These are phyloP conservation scores for Begonia peltatifolia DNA, from an alignment of 306 rosid genomes.

Conservation along the genomic window DNA sequence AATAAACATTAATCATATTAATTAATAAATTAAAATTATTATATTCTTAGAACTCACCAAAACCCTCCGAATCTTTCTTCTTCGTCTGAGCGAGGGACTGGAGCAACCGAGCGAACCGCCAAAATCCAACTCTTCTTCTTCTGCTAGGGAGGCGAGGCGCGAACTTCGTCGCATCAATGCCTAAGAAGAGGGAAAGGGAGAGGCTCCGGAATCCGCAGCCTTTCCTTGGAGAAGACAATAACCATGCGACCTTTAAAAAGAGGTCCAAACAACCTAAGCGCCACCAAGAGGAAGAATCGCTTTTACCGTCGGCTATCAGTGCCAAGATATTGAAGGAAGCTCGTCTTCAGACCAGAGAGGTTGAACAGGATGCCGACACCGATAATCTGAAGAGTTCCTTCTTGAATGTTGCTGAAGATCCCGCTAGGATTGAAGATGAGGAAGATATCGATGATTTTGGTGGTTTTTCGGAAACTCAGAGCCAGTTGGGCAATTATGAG, in stretches of 20 bases:
- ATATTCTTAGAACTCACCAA: no score
- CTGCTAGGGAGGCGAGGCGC: no score
- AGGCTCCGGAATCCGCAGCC: conserved; percentile 69
- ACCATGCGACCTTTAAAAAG: conserved; percentile 27
- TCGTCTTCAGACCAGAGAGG: conserved; percentile 52
- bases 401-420: conserved; percentile 8
- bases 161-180: conserved; percentile 23
- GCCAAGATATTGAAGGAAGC: conserved; percentile 74
- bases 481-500: conserved; percentile 24
- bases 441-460: conserved; percentile 42
- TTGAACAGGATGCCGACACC: conserved; percentile 25
- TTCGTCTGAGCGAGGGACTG: no score
- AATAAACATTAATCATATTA: no score
- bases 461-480: conserved; percentile 53
- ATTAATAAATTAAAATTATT: no score
- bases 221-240: conserved; percentile 35
- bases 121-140: no score
- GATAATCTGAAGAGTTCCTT: conserved; percentile 16
- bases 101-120: no score
- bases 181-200: conserved; percentile 53
- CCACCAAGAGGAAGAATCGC: conserved; percentile 44
- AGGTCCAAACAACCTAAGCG: conserved; percentile 36
- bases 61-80: no score
- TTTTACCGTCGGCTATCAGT: conserved; percentile 44
- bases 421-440: conserved; percentile 9